A percentile compares a stretch with the other conserved stretches of the same genome.
These are phyloP conservation scores for Aspergillus uvarum DNA, from an alignment of 2,329 filamentous ascomycete species.

Conservation along the genomic window DNA sequence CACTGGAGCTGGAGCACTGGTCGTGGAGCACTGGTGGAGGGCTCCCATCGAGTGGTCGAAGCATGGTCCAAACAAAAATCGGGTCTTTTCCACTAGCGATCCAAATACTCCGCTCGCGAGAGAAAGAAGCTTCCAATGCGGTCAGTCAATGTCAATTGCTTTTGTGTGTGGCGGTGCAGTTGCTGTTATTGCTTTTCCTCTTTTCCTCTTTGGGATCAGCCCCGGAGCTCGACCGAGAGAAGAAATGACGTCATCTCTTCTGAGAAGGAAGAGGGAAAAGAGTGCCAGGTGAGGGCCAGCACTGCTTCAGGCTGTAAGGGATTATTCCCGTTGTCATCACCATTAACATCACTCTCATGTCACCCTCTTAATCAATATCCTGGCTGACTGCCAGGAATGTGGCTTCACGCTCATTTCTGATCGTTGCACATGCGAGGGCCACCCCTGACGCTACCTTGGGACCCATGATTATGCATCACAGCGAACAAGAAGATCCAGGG, in stretches of 20 bases:
- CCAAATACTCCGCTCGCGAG: neutral
- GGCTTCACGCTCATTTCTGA: neutral
- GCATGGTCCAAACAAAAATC: neutral
- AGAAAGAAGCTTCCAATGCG: neutral
- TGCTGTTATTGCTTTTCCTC: neutral
- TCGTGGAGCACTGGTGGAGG: neutral
- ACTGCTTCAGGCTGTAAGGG: neutral
- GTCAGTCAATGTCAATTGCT: neutral
- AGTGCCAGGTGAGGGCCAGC: neutral
- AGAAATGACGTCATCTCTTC: neutral
- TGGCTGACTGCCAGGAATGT: neutral
- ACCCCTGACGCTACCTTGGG: neutral
- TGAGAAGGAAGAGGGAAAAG: neutral
- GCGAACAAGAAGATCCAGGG: neutral
- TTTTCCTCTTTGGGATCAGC: neutral
- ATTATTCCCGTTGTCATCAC: neutral
- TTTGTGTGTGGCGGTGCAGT: neutral
- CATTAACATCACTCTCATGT: neutral
- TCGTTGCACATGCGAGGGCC: neutral
- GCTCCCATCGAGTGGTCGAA: neutral
- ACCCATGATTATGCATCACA: slow-evolving; percentile 3
- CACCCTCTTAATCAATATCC: neutral
- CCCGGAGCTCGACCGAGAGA: neutral
- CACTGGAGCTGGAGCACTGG: neutral
- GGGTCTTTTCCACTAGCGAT: neutral